These are phyloP conservation scores for Phytophthora multivora DNA, from an alignment of 352 stramenopile genomes.

Conservation along the genomic window DNA sequence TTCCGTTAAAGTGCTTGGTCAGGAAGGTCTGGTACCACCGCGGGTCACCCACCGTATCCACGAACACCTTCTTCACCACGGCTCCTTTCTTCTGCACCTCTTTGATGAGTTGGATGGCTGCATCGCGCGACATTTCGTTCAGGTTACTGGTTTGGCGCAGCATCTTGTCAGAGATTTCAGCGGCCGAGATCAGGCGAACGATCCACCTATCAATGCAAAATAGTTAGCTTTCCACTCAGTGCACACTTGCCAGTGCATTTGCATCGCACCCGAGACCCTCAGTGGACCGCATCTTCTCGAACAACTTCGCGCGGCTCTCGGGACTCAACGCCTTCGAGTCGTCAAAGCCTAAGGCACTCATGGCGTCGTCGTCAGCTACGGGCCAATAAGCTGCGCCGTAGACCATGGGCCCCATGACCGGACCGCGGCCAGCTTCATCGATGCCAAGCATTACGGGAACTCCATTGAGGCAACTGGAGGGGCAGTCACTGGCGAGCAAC, in stretches of 20 bases:
- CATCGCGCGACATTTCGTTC: conserved; percentile 95
- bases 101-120: conserved; percentile 93
- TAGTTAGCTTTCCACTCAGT: neutral
- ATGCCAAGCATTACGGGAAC: conserved; percentile 92
- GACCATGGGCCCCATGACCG: conserved; percentile 95
- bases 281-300: conserved; percentile 87
- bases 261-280: conserved; percentile 57
- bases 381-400: conserved; percentile 94
- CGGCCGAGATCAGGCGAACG: conserved; percentile 89
- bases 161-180: conserved; percentile 96
- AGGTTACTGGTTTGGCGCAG: conserved; percentile 89
- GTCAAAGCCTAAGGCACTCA: conserved; percentile 91
- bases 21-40: conserved; percentile 92
- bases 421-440: conserved; percentile 94
- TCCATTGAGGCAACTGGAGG: conserved; percentile 58
- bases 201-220: conserved; percentile 74
- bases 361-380: conserved; percentile 63
- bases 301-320: conserved; percentile 87
- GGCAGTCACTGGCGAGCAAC: conserved; percentile 68
- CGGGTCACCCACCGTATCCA: conserved; percentile 95
- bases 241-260: conserved; percentile 6
- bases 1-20: conserved; percentile 88
- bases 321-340: conserved; percentile 94
- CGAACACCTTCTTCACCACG: conserved; percentile 90
- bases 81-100: conserved; percentile 88